Conservation (phyloP, 371 early-diverging fungal species). For the Amoeboaphelidium protococcarum region DNA sequence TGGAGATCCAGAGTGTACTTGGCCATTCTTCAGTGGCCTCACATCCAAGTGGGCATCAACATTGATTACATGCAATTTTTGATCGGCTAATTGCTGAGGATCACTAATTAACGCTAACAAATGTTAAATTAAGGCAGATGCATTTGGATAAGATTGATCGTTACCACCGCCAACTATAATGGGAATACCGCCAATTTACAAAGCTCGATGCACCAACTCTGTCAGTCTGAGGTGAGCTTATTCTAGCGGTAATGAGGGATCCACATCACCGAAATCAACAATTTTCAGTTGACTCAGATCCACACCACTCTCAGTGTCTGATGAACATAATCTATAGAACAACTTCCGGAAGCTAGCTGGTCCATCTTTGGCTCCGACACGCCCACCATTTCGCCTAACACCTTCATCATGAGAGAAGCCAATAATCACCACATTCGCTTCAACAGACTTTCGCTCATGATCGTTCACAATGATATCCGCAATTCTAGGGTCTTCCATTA, state of each 20-base stretch:
- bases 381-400: slow-evolving; percentile 2
- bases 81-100: background rate
- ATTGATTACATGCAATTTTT: slow-evolving; percentile 1
- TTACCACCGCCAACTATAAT: slow-evolving; percentile 4
- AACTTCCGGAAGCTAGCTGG: background rate
- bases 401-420: background rate
- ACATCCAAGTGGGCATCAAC: slow-evolving; percentile 6
- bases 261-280: background rate
- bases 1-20: slow-evolving; percentile 3
- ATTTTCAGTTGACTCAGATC: background rate
- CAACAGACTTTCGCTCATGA: background rate
- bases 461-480: background rate
- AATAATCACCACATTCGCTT: background rate
- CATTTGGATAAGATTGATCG: slow-evolving; percentile 3
- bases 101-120: background rate
- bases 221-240: background rate
- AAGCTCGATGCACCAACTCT: background rate
- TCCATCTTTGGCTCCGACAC: slow-evolving; percentile 1
- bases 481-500: background rate
- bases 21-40: background rate
- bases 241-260: slow-evolving; percentile 1
- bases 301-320: slow-evolving; percentile 1
- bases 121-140: background rate
- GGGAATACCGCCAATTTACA: background rate
- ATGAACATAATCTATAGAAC: slow-evolving; percentile 1